Percentiles rank a stretch among this genome's conserved stretches.
These are phyloP conservation scores for Margaritispora aquatica DNA, from an alignment of 495 filamentous ascomycete species.

Conservation along the genomic window DNA sequence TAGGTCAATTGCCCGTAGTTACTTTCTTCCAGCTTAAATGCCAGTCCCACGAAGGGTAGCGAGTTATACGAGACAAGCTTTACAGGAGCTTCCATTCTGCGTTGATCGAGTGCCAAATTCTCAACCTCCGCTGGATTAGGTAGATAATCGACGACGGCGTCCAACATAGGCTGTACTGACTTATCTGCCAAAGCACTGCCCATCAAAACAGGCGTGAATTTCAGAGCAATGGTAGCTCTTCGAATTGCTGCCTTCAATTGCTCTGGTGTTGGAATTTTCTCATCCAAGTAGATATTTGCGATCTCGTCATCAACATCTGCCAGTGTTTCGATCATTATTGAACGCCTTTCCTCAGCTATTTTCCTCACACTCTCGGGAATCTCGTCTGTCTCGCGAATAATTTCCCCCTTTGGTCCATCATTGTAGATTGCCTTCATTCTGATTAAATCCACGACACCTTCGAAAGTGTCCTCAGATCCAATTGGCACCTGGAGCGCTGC, in stretches of 20 bases:
- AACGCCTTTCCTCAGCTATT: constrained; percentile 70
- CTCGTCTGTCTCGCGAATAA: constrained; percentile 64
- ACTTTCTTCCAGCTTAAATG: constrained; percentile 99
- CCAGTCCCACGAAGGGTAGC: constrained; percentile 88
- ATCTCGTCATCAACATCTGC: constrained; percentile 99
- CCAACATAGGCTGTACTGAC: constrained; percentile 92
- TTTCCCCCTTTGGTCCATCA: constrained; percentile 69
- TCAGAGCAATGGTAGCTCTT: constrained; percentile 75
- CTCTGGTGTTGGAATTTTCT: constrained; percentile 62
- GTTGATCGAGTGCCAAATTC: constrained; percentile 82
- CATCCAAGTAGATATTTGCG: constrained; percentile 91
- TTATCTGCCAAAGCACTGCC: constrained; percentile 94
- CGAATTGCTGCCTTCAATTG: constrained; percentile 91
- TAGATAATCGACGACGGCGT: constrained; percentile 93
- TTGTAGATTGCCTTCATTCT: constrained; percentile 91
- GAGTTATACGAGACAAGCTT: constrained; percentile 89
- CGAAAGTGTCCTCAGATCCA: constrained; percentile 84
- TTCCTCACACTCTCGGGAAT: constrained; percentile 72
- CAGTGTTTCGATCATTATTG: constrained; percentile 85
- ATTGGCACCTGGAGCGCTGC: constrained; percentile 96
- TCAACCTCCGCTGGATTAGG: constrained; percentile 89
- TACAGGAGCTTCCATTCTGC: constrained; percentile 69
- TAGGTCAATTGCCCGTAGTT: constrained; percentile 98
- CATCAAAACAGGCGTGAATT: constrained; percentile 96
- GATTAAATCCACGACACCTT: constrained; percentile 91